Conservation (phyloP, 116 monocot species). For the Phalaenopsis hybrid region DNA sequence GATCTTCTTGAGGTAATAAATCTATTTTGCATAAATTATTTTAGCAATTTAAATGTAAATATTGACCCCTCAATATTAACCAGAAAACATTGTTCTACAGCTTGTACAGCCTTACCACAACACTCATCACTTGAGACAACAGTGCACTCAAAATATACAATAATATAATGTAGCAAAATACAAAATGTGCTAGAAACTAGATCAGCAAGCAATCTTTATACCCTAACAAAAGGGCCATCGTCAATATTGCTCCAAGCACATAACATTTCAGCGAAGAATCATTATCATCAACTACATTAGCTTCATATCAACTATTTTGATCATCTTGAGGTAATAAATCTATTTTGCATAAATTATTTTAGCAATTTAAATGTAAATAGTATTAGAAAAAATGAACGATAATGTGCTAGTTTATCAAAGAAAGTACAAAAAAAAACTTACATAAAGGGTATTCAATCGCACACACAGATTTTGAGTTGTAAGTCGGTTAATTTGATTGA, state of each 20-base stretch:
- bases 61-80: background rate
- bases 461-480: slow-evolving; percentile 66
- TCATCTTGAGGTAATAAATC: background rate
- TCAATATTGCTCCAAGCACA: background rate
- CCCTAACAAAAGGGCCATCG: background rate
- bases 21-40: background rate
- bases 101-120: background rate
- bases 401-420: background rate
- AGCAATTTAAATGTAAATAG: background rate
- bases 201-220: background rate
- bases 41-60: background rate
- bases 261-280: background rate
- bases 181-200: background rate
- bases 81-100: background rate
- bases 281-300: background rate
- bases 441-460: slow-evolving; percentile 76
- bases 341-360: background rate
- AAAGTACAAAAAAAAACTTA: slow-evolving; percentile 34
- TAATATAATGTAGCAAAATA: background rate
- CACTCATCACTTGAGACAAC: background rate
- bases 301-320: background rate
- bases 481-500: slow-evolving; percentile 66
- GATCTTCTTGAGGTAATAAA: background rate
- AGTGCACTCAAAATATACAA: background rate
- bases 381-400: background rate